Evolutionary conservation across 164 flowering plant species (phyloP), one percentile per base, ranked within the genome.

Genomic region (Protea cynaroides): DNA sequence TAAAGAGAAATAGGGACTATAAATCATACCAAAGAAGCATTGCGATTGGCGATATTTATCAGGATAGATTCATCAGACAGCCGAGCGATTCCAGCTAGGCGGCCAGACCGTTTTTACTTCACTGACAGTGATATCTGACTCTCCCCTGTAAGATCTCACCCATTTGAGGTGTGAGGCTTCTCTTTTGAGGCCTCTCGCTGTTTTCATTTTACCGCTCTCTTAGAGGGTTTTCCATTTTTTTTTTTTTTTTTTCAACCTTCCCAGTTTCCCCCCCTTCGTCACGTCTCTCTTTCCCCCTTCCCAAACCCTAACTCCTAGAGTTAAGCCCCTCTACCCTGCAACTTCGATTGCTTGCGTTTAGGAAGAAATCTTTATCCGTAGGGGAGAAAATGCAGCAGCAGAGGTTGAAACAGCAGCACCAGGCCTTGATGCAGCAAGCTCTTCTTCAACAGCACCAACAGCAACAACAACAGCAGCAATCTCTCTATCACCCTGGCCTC

Each of bases 401-500:
- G 0, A 49, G 52, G 52, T 18, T 49, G 19, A 49, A 49, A 18
- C 52, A 49, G n/a, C 52, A 49, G 52, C 52, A 49, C 5, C 52
- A 49, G 52, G 29, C 21, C 34, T 54, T 54, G 70, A 79, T 76
- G 76, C 80, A 79, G 56, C 82, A 75, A 56, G 64, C 68, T 21
- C 56, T 57, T 11, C 68, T 65, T 2, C 50, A 22, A 12, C 50
- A 43, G 62, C 62, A 21, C 12, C 71, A 72, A 53, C 71, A 69
- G 37, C 68, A 66, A 49, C 65, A 29, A 5, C 34, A 29, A 29
- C 34, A 53, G n/a, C 71, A 69, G 24, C 69, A 66, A 40, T 66
- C 82, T 34, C 71, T 79, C 38, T 79, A 74, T 51, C 82, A 79
- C 62, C 80, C 80, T 36, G 80, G 71, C 47, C 76, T 79, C 25